Base-by-base conservation (phyloP, 2,329 filamentous ascomycete genomes). In the Aspergillus nomiae region DNA sequence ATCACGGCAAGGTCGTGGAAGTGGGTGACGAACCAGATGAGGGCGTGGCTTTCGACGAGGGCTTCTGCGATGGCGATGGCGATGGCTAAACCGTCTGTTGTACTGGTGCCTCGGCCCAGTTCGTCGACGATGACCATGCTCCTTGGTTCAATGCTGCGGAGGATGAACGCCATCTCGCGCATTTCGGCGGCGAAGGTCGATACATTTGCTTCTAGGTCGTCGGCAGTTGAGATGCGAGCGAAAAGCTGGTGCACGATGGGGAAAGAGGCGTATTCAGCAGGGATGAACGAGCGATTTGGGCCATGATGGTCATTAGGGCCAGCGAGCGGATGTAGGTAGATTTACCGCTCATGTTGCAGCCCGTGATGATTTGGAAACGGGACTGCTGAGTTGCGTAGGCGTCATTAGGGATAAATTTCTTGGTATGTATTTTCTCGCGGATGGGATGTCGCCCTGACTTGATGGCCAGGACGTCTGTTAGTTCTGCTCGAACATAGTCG, bases 291-390 rank as follows among this genome's bases (percentile, higher is more conserved):
- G 3, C 94, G 58, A 97, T 89, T 71, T 99, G 95, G 0, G 92
- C 92, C 93, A 99, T 97, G 62, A 99, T 88, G 51, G 91, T 88
- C 73, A 96, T 87, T 36, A 99, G 81, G 0, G 94, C 92, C 28
- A 96, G 83, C 1, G 91, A 90, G 56, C 92, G 88, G 65, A 98
- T 97, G 72, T 97, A 98, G 0, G 94, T 99, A 67, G 91, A 96
- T 76, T 98, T 99, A 0, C 94, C 95, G 70, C 92, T 96, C 95
- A 99, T 99, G 71, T 99, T 99, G 75, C 92, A 96, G 4, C 95
- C 94, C 0, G 94, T 98, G 66, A 99, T 89, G 65, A 98, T 90
- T 68, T 98, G 94, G 71, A 97, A 96, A 1, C 94, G 88, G 41
- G 89, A 88, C 64, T 94, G 89, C 38, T 90, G 85, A 0, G 89